Evolutionary conservation across 2,329 filamentous ascomycete genomes (phyloP).

Genomic region (Aspergillus neoniger): DNA sequence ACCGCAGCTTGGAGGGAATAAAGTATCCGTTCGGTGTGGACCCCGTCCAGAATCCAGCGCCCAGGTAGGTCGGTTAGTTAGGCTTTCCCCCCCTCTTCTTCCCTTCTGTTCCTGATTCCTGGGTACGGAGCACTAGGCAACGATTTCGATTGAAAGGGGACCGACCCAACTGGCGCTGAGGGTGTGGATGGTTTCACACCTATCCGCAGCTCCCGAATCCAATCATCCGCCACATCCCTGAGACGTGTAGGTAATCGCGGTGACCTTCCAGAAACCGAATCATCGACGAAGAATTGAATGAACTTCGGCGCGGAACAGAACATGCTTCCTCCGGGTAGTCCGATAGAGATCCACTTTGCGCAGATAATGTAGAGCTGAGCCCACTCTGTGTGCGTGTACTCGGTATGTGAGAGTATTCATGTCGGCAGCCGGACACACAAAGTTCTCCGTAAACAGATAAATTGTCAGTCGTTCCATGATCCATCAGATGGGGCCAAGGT

Average conservation of each 20-base stretch:
- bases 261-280: constrained; percentile 11
- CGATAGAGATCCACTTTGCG: constrained; percentile 1
- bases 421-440: background rate
- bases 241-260: background rate
- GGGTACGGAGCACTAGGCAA: background rate
- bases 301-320: background rate
- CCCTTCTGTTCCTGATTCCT: constrained; percentile 5
- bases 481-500: background rate
- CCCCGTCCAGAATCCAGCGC: background rate
- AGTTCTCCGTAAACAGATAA: background rate
- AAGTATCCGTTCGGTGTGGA: constrained; percentile 21
- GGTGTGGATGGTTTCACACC: background rate
- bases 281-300: background rate
- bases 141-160: background rate
- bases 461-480: background rate
- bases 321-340: background rate
- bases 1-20: constrained; percentile 26
- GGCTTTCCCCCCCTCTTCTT: background rate
- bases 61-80: background rate
- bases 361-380: no score
- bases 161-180: background rate
- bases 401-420: background rate
- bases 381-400: background rate
- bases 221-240: background rate
- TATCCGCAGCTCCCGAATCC: constrained; percentile 8